Evolutionary conservation across 2,329 filamentous ascomycete species (phyloP), one percentile per base, ranked within the genome.

Genomic region (Aureobasidium sp.): DNA sequence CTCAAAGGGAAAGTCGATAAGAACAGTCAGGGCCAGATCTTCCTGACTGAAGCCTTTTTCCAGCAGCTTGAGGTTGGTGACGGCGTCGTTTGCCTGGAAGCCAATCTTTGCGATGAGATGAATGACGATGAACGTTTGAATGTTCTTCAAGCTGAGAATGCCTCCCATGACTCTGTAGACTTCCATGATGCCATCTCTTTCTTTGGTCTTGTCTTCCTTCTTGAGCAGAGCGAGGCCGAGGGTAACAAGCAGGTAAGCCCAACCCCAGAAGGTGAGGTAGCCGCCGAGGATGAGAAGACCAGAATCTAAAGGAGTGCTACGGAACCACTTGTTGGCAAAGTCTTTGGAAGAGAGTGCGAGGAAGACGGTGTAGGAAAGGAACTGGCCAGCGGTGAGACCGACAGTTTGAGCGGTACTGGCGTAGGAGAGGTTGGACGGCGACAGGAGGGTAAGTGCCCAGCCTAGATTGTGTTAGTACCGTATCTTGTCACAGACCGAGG

Each of bases 31-130:
- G 1, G 96, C 96, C 82, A 99, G 90, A 79, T 99, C 97, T 77
- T 98, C 96, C 78, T 98, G 96, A 69, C 93, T 94, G 75, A 99
- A 98, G n/a, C 96, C 95, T 83, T 98, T 98, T 79, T 99, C 96
- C 65, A 99, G 85, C 9, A 99, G 88, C 82, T 99, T 99, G 71
- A 99, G 86, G 78, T 97, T 98, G 25, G 96, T 99, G 65, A 98
- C 96, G 40, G 89, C 95, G 75, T 99, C 96, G 81, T 99, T 99
- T 77, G 96, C 96, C 80, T 98, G 96, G 84, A 99, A 99, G 66
- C 96, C 96, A 71, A 99, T 97, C 83, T 99, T 99, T 76, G 94
- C 94, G 75, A 99, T 97, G 51, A 99, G 85, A 77, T 99, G 96
- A 68, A 99, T 93, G 69, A 97, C 85, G 78, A 99, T 96, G 81